Base-by-base conservation (phyloP, 768 basidiomycete genomes). In the Russula brevipes region DNA sequence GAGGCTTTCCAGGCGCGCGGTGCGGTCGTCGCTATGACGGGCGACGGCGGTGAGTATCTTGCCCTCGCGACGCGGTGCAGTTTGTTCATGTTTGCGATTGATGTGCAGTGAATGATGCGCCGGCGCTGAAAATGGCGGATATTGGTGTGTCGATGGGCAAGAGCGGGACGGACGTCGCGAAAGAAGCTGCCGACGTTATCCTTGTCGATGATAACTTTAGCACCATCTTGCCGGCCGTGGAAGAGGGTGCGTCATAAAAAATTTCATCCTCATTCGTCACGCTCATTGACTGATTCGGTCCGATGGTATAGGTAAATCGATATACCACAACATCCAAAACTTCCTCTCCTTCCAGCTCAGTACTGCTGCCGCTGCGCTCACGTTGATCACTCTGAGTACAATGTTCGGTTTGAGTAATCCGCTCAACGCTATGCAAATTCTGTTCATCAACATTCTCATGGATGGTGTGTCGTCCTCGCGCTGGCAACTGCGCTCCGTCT, bases 371-470 rank as follows among this genome's bases (percentile, higher is more conserved):
- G 94, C 96, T 24, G 94, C 95, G 3, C 78, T 98, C 67, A 87
- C 91, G n/a, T 79, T 98, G 68, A 98, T 98, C 76, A 95, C 95
- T 2, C 79, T 98, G 60, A 93, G 91, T 73, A 98, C 95, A 24
- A 81, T 94, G 73, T 85, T 98, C 69, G 86, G 89, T 14, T 79
- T 97, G 39, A 87, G 85, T 69, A 98, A 96, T 70, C 95, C 95
- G 3, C 80, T 98, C 66, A 98, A 98, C 70, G 88, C 95, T 4
- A 98, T 98, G 94, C 94, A 98, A 74, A 98, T 98, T 70, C 77
- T 98, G n/a, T 98, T 97, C 73, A 98, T 98, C 71, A 98, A 98
- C 76, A 97, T 98, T 72, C 82, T 98, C 53, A 98, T 98, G 95
- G 96, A 98, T 67, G 94, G 94, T 88, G 60, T 39, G 63, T 33